phyloP scores from a whole-genome alignment of 1,284 basidiomycete genomes.

The Omphalotus olearius region DNA sequence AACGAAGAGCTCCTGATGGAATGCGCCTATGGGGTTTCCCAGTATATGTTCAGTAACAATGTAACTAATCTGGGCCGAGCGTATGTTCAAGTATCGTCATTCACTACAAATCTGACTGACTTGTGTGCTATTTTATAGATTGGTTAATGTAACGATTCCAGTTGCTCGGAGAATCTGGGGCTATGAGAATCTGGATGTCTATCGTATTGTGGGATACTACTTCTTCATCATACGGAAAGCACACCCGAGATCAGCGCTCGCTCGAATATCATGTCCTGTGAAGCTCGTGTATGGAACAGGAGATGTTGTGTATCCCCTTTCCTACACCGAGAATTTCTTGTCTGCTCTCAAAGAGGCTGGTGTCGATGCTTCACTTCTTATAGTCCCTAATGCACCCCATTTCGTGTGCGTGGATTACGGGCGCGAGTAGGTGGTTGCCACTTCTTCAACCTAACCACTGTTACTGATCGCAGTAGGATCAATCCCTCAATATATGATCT shows the following conservation, averaged over 20 bases:
- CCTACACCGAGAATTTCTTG: slow-evolving; percentile 22
- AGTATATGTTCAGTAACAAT: slow-evolving; percentile 8
- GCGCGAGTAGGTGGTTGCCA: slow-evolving; percentile 21
- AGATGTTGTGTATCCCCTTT: slow-evolving; percentile 8
- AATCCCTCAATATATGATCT: slow-evolving; percentile 10
- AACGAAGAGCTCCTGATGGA: slow-evolving; percentile 8
- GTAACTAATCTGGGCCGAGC: slow-evolving; percentile 3
- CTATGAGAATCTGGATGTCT: neutral
- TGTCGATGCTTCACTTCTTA: slow-evolving; percentile 23
- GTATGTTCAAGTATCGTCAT: slow-evolving; percentile 4
- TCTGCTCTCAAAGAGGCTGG: slow-evolving; percentile 24
- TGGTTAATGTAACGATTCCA: slow-evolving; percentile 1
- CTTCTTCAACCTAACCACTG: too few species aligned
- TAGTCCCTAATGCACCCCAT: slow-evolving; percentile 29
- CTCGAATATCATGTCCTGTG: slow-evolving; percentile 14
- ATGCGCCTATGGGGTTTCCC: slow-evolving; percentile 6
- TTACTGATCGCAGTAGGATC: slow-evolving; percentile 1
- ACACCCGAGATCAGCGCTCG: neutral
- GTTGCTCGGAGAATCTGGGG: slow-evolving; percentile 2
- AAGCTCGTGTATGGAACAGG: slow-evolving; percentile 11
- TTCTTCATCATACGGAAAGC: slow-evolving; percentile 9
- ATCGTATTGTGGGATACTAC: neutral
- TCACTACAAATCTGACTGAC: neutral
- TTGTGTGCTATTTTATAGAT: neutral
- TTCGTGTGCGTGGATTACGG: slow-evolving; percentile 30